These are phyloP conservation scores for Lecanicillium sp. DNA, from an alignment of 2,329 filamentous ascomycete genomes.

Conservation along the genomic window DNA sequence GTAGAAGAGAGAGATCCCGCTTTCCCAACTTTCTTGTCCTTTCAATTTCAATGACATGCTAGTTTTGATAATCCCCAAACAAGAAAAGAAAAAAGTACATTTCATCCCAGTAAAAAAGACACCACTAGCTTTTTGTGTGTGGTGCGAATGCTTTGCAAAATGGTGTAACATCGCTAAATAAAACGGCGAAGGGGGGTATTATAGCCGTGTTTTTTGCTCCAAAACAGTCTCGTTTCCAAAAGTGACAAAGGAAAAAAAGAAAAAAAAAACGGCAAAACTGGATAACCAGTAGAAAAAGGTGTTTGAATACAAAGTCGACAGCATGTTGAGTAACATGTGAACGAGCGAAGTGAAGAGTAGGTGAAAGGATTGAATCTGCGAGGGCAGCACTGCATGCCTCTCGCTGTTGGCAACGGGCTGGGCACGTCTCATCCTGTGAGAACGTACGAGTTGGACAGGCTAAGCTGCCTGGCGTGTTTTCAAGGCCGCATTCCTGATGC, in stretches of 20 bases:
- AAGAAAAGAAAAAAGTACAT: not conserved
- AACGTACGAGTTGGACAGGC: too few species aligned
- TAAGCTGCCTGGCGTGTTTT: too few species aligned
- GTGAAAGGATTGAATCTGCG: not conserved
- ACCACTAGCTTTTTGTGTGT: constrained; percentile 1
- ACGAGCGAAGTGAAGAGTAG: not conserved
- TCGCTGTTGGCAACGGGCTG: not conserved
- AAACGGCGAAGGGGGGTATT: constrained; percentile 21
- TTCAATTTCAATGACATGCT: too few species aligned
- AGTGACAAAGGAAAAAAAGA: constrained; percentile 1
- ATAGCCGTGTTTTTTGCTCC: constrained; percentile 10
- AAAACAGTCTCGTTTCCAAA: constrained; percentile 4
- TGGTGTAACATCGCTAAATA: not conserved
- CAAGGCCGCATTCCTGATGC: not conserved
- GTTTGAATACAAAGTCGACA: constrained; percentile 2
- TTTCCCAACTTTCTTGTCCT: too few species aligned
- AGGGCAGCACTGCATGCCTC: not conserved
- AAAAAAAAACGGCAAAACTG: not conserved
- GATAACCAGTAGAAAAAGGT: not conserved
- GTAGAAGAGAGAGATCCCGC: too few species aligned
- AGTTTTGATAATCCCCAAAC: too few species aligned
- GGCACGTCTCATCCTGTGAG: constrained; percentile 1
- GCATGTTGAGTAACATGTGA: not conserved
- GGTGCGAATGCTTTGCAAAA: constrained; percentile 4
- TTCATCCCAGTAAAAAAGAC: not conserved